A percentile compares a stretch with the other conserved stretches of the same genome.
phyloP scores from a whole-genome alignment of 1,284 basidiomycete species.

The Anthracocystis panici-leucophaei region DNA sequence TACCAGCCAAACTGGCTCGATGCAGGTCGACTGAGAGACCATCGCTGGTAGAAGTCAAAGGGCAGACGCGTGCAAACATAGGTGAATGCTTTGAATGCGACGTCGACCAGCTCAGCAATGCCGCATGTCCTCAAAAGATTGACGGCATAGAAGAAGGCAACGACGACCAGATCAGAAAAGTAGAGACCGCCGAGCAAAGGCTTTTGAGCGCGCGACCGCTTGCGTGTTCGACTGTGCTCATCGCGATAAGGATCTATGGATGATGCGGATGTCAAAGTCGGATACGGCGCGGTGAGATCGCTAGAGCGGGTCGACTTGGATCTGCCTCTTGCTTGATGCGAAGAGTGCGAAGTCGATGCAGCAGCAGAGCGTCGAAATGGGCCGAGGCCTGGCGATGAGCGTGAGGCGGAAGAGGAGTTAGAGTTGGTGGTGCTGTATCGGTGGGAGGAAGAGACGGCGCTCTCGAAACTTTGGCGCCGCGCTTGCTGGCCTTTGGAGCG shows the following conservation, averaged over 20 bases:
- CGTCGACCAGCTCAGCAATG: slow-evolving; percentile 63
- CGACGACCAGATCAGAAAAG: slow-evolving; percentile 65
- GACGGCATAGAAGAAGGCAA: slow-evolving; percentile 56
- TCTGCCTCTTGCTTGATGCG: not conserved
- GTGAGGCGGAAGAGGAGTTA: slow-evolving; percentile 14
- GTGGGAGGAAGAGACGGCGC: slow-evolving; percentile 31
- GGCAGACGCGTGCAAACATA: slow-evolving; percentile 51
- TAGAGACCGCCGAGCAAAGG: slow-evolving; percentile 65
- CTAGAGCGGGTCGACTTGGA: slow-evolving; percentile 9
- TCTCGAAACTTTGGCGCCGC: slow-evolving; percentile 36
- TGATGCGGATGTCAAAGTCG: slow-evolving; percentile 1
- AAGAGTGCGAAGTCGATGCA: slow-evolving; percentile 2
- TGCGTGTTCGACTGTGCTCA: slow-evolving; percentile 18
- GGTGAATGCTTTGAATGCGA: slow-evolving; percentile 54
- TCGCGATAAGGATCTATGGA: slow-evolving; percentile 10
- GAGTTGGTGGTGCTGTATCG: slow-evolving; percentile 6
- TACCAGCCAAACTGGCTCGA: slow-evolving; percentile 17
- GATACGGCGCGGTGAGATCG: not conserved
- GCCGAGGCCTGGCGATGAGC: slow-evolving; percentile 12
- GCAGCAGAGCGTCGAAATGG: slow-evolving; percentile 23
- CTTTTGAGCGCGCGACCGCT: slow-evolving; percentile 22
- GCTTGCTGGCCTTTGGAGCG: slow-evolving; percentile 49
- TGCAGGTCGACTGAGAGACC: slow-evolving; percentile 47
- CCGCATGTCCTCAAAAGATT: slow-evolving; percentile 63
- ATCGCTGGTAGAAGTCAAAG: slow-evolving; percentile 52